A percentile compares a stretch with the other conserved stretches of the same genome.
These are phyloP conservation scores for Chlorella sp. DNA, from an alignment of 139 green algal genomes.

Conservation along the genomic window DNA sequence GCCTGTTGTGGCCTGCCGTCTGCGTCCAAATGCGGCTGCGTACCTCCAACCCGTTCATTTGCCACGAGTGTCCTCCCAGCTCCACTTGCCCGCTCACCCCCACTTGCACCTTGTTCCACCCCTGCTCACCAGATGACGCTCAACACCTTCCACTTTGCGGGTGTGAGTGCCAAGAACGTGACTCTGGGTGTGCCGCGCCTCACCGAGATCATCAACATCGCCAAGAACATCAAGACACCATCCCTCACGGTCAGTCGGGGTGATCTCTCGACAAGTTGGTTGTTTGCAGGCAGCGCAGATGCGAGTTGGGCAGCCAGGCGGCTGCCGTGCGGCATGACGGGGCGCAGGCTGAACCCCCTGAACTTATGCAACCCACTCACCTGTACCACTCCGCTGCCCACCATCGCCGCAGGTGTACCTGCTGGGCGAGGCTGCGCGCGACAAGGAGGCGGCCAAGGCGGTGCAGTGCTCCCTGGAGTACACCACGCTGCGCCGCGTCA, in stretches of 20 bases:
- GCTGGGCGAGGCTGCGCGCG: constrained; percentile 49
- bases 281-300: too few relatives aligned
- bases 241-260: constrained; percentile 65
- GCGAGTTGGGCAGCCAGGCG: too few relatives aligned
- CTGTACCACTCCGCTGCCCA: not conserved
- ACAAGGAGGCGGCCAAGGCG: constrained; percentile 87
- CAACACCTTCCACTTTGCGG: constrained; percentile 96
- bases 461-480: constrained; percentile 97
- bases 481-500: constrained; percentile 88
- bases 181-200: constrained; percentile 98
- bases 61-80: not conserved
- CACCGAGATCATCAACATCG: constrained; percentile 99
- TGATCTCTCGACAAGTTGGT: too few relatives aligned
- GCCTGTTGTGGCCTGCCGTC: not conserved
- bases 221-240: constrained; percentile 99
- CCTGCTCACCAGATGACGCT: constrained; percentile 85
- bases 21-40: not conserved
- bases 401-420: constrained; percentile 85
- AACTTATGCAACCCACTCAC: not conserved
- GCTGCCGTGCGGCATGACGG: too few relatives aligned
- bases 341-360: too few relatives aligned
- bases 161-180: constrained; percentile 98
- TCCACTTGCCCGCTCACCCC: not conserved
- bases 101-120: not conserved
- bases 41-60: not conserved